Base-by-base conservation (phyloP, 176 grass and related monocot species). In the Avena eriantha region DNA sequence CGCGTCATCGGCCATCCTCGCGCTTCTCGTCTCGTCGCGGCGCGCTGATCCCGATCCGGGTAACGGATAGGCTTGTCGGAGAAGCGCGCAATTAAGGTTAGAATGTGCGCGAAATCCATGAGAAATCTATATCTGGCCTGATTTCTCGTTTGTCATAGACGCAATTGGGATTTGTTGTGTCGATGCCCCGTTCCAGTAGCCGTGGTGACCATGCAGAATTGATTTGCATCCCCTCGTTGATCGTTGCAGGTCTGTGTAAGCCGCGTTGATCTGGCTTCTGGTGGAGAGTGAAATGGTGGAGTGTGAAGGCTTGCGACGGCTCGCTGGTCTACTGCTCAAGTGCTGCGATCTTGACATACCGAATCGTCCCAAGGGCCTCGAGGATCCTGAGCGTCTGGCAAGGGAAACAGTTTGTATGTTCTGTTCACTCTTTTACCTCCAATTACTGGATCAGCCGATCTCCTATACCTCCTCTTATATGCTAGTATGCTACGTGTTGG, bases 351-450 rank as follows among this genome's bases (percentile, higher is more conserved):
- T 97, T 4, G 95, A 95, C 79, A 41, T 88, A 78, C 88, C 90
- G 15, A 93, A 74, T 59, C 91, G 89, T 17, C 81, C 86, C 35
- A 93, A 80, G 78, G 92, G 92, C 39, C 92, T 95, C 10, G 81
- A 87, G 34, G 92, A 97, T 51, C 95, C 93, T 3, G 88, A 93
- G 80, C 89, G 65, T 17, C 76, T 97, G 19, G 86, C 95, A 61
- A 93, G 92, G 76, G 92, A 97, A 77, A 97, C 95, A 66, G 90
- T 89, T 69, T 97, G 95, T 95, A 97, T 84, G 92, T 94, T 75
- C 23, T 46, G 9, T 73, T 73, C 23, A 14, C 35, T 45, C 59
- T 59, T 9, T 76, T 76, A 31, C 9, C 69, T 43, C 9, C 48
- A 18, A 80, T 41, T 72, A 50, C 15, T 6, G 83, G 86, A 64